These are phyloP conservation scores for Spinacia oleracea DNA, from an alignment of 179 eudicot genomes.

Conservation along the genomic window DNA sequence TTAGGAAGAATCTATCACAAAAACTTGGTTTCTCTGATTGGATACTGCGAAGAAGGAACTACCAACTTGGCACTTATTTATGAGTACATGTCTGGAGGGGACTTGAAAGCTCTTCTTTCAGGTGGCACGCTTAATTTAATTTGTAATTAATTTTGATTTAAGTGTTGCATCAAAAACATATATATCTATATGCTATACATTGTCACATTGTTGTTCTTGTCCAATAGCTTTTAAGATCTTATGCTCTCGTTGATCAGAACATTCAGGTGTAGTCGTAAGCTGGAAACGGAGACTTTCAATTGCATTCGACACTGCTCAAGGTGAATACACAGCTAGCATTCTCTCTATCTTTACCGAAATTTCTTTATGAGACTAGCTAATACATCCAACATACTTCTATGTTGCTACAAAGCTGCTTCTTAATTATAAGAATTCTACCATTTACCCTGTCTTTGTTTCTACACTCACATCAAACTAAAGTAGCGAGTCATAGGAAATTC, in stretches of 20 bases:
- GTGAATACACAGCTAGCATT: slow-evolving; percentile 17
- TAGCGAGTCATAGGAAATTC: too few relatives aligned
- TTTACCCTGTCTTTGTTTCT: background rate
- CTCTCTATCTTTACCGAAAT: too few relatives aligned
- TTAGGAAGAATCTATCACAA: slow-evolving; percentile 33
- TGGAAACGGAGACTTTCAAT: slow-evolving; percentile 40
- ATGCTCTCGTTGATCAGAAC: background rate
- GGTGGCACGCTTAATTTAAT: slow-evolving; percentile 12
- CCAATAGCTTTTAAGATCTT: background rate
- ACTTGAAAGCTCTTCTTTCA: slow-evolving; percentile 31
- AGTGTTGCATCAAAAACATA: background rate
- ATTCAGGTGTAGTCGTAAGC: slow-evolving; percentile 13
- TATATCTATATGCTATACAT: too few relatives aligned
- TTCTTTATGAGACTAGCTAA: background rate
- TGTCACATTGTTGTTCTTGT: too few relatives aligned
- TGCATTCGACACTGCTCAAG: slow-evolving; percentile 41
- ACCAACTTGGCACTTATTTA: slow-evolving; percentile 30
- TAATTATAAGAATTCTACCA: background rate
- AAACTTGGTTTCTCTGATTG: slow-evolving; percentile 41
- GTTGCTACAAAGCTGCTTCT: too few relatives aligned
- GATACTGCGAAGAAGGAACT: slow-evolving; percentile 36
- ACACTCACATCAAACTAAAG: background rate
- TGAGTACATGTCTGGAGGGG: slow-evolving; percentile 39
- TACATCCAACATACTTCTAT: background rate
- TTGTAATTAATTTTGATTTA: background rate